These are phyloP conservation scores for Pichia ethanolica DNA, from an alignment of 805 yeast genomes.

Conservation along the genomic window DNA sequence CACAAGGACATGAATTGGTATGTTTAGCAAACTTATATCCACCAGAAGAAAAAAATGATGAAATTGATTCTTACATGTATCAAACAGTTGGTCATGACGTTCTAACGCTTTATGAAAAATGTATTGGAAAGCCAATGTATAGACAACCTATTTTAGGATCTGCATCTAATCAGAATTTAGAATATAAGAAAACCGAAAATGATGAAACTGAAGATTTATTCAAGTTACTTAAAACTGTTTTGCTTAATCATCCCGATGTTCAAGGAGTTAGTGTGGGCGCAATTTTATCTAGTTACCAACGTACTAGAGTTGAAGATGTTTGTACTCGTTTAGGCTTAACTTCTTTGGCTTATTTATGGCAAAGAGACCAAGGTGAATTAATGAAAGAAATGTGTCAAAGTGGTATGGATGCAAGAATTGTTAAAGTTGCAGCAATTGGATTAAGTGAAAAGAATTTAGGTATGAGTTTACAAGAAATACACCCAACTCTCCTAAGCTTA, in stretches of 20 bases:
- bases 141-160: slow-evolving; percentile 56
- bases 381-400: slow-evolving; percentile 75
- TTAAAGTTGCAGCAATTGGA: slow-evolving; percentile 93
- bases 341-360: slow-evolving; percentile 81
- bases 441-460: slow-evolving; percentile 62
- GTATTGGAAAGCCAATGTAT: slow-evolving; percentile 76
- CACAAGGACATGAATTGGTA: slow-evolving; percentile 74
- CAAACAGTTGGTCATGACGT: slow-evolving; percentile 94
- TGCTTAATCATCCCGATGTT: slow-evolving; percentile 54
- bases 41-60: slow-evolving; percentile 39
- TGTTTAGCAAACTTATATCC: slow-evolving; percentile 87
- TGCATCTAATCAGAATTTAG: slow-evolving; percentile 58
- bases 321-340: slow-evolving; percentile 66
- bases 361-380: slow-evolving; percentile 69
- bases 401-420: slow-evolving; percentile 67
- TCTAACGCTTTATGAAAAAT: slow-evolving; percentile 54
- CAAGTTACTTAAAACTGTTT: slow-evolving; percentile 42
- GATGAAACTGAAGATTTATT: slow-evolving; percentile 89
- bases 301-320: slow-evolving; percentile 89
- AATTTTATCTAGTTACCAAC: slow-evolving; percentile 87
- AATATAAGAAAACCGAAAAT: slow-evolving; percentile 55
- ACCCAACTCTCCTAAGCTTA: slow-evolving; percentile 48
- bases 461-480: slow-evolving; percentile 51
- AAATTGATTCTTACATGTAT: slow-evolving; percentile 92
- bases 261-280: slow-evolving; percentile 95